Evolutionary conservation across 1,284 basidiomycete genomes (phyloP).

Genomic region (Athelia psychrophila): DNA sequence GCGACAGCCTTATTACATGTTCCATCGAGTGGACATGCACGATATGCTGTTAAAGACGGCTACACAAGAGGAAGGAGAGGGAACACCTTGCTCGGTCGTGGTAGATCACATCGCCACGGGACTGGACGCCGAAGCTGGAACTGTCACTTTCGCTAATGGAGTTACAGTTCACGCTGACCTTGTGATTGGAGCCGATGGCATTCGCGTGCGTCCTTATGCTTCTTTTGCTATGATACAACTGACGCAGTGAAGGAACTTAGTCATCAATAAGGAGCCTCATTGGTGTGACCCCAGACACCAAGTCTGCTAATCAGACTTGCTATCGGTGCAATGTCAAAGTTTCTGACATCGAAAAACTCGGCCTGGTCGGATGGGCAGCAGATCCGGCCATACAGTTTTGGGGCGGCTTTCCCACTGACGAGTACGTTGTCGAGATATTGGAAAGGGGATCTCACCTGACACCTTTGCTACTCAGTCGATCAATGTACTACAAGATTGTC

Average conservation of each 20-base stretch:
- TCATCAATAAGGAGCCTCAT: constrained; percentile 25
- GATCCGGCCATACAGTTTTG: constrained; percentile 26
- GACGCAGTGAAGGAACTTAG: constrained; percentile 8
- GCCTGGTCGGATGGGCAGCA: constrained; percentile 26
- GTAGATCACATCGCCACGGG: too few relatives aligned
- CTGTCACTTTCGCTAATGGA: too few relatives aligned
- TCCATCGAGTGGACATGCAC: too few relatives aligned
- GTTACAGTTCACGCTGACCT: too few relatives aligned
- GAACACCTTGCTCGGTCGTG: too few relatives aligned
- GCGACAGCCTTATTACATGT: too few relatives aligned
- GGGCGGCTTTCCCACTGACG: not conserved
- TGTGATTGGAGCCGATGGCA: too few relatives aligned
- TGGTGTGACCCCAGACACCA: constrained; percentile 25
- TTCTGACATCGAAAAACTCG: constrained; percentile 23
- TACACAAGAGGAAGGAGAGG: too few relatives aligned
- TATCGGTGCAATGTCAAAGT: constrained; percentile 27
- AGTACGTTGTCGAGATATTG: not conserved
- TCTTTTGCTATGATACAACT: not conserved
- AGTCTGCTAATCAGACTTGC: constrained; percentile 30
- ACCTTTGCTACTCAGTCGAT: not conserved
- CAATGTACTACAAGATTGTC: constrained; percentile 34
- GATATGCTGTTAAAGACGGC: too few relatives aligned
- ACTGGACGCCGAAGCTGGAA: too few relatives aligned
- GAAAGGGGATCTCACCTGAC: not conserved
- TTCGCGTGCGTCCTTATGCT: too few relatives aligned